These are phyloP conservation scores for Sphenostylis stenocarpa DNA, from an alignment of 306 rosid species.

Conservation along the genomic window DNA sequence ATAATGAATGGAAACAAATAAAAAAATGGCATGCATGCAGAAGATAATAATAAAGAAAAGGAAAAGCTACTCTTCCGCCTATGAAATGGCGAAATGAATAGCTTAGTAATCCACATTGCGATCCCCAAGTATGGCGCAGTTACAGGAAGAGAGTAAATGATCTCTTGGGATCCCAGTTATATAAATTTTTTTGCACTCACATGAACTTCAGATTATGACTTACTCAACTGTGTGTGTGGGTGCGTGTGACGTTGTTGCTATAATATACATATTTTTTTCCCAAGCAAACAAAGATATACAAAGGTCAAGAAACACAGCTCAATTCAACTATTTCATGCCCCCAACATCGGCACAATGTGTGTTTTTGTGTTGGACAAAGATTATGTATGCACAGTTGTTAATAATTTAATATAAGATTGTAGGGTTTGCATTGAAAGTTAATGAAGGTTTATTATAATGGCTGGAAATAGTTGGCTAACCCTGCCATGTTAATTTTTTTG, in stretches of 20 bases:
- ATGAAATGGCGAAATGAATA: conserved; percentile 21
- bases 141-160: conserved; percentile 43
- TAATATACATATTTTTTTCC: neutral
- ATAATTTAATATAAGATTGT: conserved; percentile 7
- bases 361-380: conserved; percentile 56
- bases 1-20: neutral
- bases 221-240: conserved; percentile 17
- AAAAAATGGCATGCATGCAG: neutral
- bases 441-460: conserved; percentile 33
- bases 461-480: conserved; percentile 36
- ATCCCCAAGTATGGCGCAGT: conserved; percentile 51
- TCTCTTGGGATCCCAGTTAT: conserved; percentile 46
- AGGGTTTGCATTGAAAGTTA: conserved; percentile 43
- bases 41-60: neutral
- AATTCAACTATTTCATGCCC: conserved; percentile 41
- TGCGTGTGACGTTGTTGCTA: conserved; percentile 4
- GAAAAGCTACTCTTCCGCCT: conserved; percentile 19
- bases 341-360: conserved; percentile 52
- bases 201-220: conserved; percentile 29
- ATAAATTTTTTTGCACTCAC: neutral
- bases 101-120: conserved; percentile 34
- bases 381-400: conserved; percentile 34
- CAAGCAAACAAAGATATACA: conserved; percentile 53
- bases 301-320: conserved; percentile 53
- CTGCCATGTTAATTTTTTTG: conserved; percentile 28